Base-by-base conservation (phyloP, 2,329 filamentous ascomycete species). In the Colletotrichum zoysiae region DNA sequence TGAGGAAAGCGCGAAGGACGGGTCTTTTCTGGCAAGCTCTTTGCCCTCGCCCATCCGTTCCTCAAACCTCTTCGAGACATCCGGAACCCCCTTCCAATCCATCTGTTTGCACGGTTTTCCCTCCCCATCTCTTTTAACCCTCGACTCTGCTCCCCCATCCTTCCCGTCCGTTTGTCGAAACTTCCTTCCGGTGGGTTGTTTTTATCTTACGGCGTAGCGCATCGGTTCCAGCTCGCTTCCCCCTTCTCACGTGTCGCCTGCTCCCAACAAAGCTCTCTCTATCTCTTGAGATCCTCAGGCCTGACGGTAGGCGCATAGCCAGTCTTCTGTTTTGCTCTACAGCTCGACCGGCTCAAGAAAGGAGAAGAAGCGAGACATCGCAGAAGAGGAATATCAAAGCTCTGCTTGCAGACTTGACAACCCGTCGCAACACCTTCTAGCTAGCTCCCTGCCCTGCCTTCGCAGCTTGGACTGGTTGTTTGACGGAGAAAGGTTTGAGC, bases 401-500 rank as follows among this genome's bases (percentile, higher is more conserved):
- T 73, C 70, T 73, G 70, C 70, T 73, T 70, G 70, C 67, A 71
- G 64, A 72, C 63, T 73, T 65, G 63, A 64, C 56, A 63, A 35
- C 5, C 62, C 61, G 68, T 67, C 68, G 48, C 60, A 62, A 74
- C 50, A 67, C 55, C n/a, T 73, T 60, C 55, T 64, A 74, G 71
- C 55, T 64, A 74, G 71, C 58, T 70, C 42, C 67, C 18, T 42
- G 56, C 67, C 50, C 65, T 70, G 66, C 73, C 58, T 67, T 58
- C 35, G 60, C 67, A 67, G 65, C 75, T 75, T 74, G 74, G 76
- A 69, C 63, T 67, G 74, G 74, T 75, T 68, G 73, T 77, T 79
- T 77, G 76, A 76, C 75, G 74, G 77, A 79, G 76, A 79, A 81
- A 82, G 80, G 80, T 82, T 82, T 82, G 80, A 79, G 78, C 77